Evolutionary conservation across 768 basidiomycete genomes (phyloP), one percentile per base, ranked within the genome.

Genomic region (Lactarius sanguifluus): DNA sequence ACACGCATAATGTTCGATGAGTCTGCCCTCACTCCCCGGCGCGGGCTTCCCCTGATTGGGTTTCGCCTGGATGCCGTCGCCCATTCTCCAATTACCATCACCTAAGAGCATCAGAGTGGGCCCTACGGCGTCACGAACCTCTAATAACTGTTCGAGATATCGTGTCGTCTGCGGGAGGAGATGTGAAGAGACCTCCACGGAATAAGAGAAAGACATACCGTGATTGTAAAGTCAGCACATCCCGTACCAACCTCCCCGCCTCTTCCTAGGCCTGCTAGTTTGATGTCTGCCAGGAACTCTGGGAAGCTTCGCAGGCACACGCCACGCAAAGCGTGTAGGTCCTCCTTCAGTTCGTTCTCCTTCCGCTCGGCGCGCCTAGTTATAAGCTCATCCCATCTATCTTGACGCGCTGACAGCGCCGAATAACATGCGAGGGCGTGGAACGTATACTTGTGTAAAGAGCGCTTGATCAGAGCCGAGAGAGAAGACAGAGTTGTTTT

Each of bases 11-110:
- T 93, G 91, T 72, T 93, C 89, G 28, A 92, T 77, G 13, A 94
- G 80, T 20, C 81, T 77, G 45, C 76, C 77, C 71, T 88, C 86
- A 63, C 86, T 87, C 12, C 80, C 80, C 36, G 86, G 87, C 5
- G 78, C 79, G 1, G 77, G 69, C 62, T 84, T 83, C 20, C 61
- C 68, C 43, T 61, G 57, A 8, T 75, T 68, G 2, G 73, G 74
- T 70, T 84, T 85, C 7, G 89, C 85, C 70, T 82, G 81, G 25
- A 90, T 81, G 6, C 91, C 91, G 67, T 91, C 91, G 5, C 92
- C 92, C 92, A 94, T 94, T 76, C 86, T 91, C 92, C 92, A 94
- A 70, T 94, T 94, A 12, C 92, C 92, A 66, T 94, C 92, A 0
- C 92, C 92, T 1, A 94, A 82, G 2, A 86, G 83, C 47, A 85